Base-by-base conservation (phyloP, 331 rosid genomes). In the Dryas integrifolia region DNA sequence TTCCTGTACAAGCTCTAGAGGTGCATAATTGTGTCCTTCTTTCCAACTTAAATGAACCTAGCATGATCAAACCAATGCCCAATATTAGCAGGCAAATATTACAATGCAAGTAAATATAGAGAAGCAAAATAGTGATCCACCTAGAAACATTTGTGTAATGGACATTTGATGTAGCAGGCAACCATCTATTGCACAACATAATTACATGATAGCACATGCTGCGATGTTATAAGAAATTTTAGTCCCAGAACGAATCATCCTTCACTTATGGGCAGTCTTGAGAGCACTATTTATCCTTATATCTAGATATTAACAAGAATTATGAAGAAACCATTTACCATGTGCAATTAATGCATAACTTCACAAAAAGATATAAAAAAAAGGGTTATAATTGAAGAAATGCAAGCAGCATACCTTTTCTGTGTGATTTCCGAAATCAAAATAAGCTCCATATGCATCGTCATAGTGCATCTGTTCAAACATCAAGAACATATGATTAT, bases 341-440 rank as follows among this genome's bases (percentile, higher is more conserved):
- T 5, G 41, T 50, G 48, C 64, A 51, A 45, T 14, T 46, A 40
- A 53, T 47, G 45, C n/a, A 51, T 12, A 24, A 59, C 24, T 13
- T 40, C 73, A 67, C 13, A 30, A 7, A 30, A 30, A 30, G 35
- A 2, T 30, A 30, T 30, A 30, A 30, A 30, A 16, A 16, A 66
- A 57, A 56, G 58, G 16, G 11, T 58, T 16, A 0, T 41, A 30
- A 74, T 73, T 26, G 57, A 56, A 68, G 11, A 64, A n/a, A 40
- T 3, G 55, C 18, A 40, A 51, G 14, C 7, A 35, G 62, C 51
- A 11, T 88, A 94, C 98, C 97, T 91, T 94, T 74, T 94, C 98
- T 5, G 98, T 89, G 81, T 94, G 97, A 81, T 85, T 88, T 73
- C 98, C 96, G 58, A 87, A 94, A 85, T 94, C 98, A 78, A 91